Base-by-base conservation (phyloP, 352 stramenopile genomes). In the Phytophthora cactorum region DNA sequence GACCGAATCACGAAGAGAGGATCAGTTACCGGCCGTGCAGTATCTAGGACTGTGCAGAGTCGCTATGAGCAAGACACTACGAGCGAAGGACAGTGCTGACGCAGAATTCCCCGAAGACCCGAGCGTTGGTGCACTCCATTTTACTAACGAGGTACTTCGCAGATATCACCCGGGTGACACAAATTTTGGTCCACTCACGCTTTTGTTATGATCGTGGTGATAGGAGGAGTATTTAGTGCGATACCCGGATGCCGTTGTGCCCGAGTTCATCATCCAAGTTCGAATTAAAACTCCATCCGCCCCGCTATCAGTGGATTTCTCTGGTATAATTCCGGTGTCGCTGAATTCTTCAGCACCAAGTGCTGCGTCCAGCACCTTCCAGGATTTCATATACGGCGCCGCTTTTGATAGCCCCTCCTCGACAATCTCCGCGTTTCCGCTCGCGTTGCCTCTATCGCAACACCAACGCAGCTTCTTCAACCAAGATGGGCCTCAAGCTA, bases 201-300 rank as follows among this genome's bases (percentile, higher is more conserved):
- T 50, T 29, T 12, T 12, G n/a, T 28, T 39, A 31, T 27, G 6
- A 29, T 34, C 25, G 25, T 54, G 22, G 7, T 22, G 4, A 12
- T 34, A 89, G 68, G 84, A 96, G 28, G 86, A 93, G 55, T 94
- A 93, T 54, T 56, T 89, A n/a, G 65, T 91, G 27, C 74, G 84
- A 7, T 78, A 89, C 31, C 59, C 78, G 2, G 55, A 91, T 27
- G 72, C 88, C 0, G 78, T 92, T 0, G 77, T 96, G 2, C 88
- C 88, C 7, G 86, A 94, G 62, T 94, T 94, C 57, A 53, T 94
- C 9, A 69, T 93, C 1, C 77, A 90, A 57, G 75, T 85, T 54
- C 62, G 68, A 6, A 15, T 63, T 34, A 47, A 45, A n/a, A 34
- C 28, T 28, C 39, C 58, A 8, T 11, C 38, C 14, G 4, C 41